Evolutionary conservation across 1,284 basidiomycete genomes (phyloP), one percentile per base, ranked within the genome.

Genomic region (Pholiota adiposa): DNA sequence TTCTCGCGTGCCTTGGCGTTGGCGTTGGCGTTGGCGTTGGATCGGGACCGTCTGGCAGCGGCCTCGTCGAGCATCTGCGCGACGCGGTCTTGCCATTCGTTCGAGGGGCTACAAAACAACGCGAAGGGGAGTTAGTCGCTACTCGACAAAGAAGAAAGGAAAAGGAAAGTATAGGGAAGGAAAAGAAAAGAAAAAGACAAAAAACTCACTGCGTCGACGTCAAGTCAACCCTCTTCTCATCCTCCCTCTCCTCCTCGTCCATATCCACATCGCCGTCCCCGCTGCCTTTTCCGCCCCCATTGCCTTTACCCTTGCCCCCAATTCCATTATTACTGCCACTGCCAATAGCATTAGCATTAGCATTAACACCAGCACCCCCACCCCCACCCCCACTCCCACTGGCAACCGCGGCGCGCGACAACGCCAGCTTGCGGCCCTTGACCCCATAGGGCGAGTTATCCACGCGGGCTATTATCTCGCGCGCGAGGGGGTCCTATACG

Each of bases 11-110:
- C n/a, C n/a, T 31, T 31, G 29, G 29, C 29, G 4, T 31, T 31
- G 29, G 29, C 29, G 5, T 31, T 31, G 5, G n/a, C n/a, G n/a
- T 31, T 31, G 29, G 29, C 29, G 4, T 31, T 31, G 29, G 29
- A n/a, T n/a, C n/a, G n/a, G n/a, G n/a, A n/a, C n/a, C 29, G 5
- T 31, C n/a, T 31, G 5, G 29, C 29, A 31, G 40, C 40, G 55
- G 67, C 61, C 36, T 67, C 61, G 50, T 69, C 67, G n/a, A 85
- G 74, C 69, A 82, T 74, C 14, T 77, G 67, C 34, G 81, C 76
- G 5, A 91, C 85, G 29, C 77, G 75, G 69, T 91, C 88, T 71
- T 92, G 90, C 90, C 90, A 92, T 72, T 92, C 89, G 65, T 87
- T 88, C 18, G 90, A 90, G 7, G 90, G 90, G 64, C 89, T 91